These are phyloP conservation scores for Auriscalpium microsporum DNA, from an alignment of 768 basidiomycete species.

Conservation along the genomic window DNA sequence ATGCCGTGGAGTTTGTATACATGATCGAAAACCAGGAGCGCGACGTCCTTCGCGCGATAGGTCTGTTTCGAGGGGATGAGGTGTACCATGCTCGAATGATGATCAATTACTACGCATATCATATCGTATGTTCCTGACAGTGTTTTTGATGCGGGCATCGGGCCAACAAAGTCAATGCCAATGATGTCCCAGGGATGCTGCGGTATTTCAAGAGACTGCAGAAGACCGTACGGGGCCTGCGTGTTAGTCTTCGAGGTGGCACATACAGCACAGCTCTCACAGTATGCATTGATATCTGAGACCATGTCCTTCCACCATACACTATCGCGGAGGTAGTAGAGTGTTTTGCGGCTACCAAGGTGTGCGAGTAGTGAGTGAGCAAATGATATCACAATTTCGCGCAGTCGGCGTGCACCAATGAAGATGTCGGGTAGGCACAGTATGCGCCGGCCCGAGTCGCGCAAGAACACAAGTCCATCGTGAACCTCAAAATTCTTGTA, in stretches of 20 bases:
- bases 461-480: slow-evolving; percentile 18
- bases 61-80: slow-evolving; percentile 22
- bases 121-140: slow-evolving; percentile 17
- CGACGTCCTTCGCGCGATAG: slow-evolving; percentile 27
- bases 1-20: slow-evolving; percentile 33
- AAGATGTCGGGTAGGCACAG: slow-evolving; percentile 25
- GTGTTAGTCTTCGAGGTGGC: slow-evolving; percentile 12
- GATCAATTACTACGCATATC: slow-evolving; percentile 6
- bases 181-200: slow-evolving; percentile 19
- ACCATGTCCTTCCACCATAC: slow-evolving; percentile 34
- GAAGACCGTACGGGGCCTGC: slow-evolving; percentile 19
- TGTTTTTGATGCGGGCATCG: slow-evolving; percentile 18
- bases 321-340: slow-evolving; percentile 24
- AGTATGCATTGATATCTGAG: slow-evolving; percentile 19
- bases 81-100: slow-evolving; percentile 11
- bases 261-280: slow-evolving; percentile 20
- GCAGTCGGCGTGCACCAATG: slow-evolving; percentile 12
- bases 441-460: not conserved
- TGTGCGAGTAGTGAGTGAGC: slow-evolving; percentile 34
- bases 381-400: slow-evolving; percentile 28
- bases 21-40: slow-evolving; percentile 26
- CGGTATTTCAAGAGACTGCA: slow-evolving; percentile 18
- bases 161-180: slow-evolving; percentile 22
- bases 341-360: slow-evolving; percentile 26
- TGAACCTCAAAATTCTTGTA: slow-evolving; percentile 20